Evolutionary conservation across 345 rosid species (phyloP).

Genomic region (Sonneratia caseolaris): DNA sequence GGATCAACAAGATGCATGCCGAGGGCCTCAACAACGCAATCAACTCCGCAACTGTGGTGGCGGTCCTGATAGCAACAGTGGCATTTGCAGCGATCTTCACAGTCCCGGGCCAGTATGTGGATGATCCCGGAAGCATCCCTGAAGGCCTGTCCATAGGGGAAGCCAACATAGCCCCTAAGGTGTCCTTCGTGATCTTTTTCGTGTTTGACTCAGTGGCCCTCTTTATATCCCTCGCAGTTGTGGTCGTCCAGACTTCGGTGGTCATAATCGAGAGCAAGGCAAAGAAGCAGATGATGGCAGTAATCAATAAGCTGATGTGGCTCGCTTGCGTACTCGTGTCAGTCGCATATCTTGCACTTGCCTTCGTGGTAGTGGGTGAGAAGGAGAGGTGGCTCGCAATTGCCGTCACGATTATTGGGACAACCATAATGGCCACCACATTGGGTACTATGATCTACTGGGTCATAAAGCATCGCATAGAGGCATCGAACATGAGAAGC

Average conservation of each 20-base stretch:
- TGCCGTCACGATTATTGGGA: slow-evolving; percentile 68
- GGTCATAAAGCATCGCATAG: slow-evolving; percentile 79
- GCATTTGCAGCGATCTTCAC: slow-evolving; percentile 94
- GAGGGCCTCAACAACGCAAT: slow-evolving; percentile 95
- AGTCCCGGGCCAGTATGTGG: slow-evolving; percentile 80
- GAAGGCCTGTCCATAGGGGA: slow-evolving; percentile 55
- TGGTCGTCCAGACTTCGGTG: slow-evolving; percentile 90
- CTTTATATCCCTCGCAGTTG: slow-evolving; percentile 88
- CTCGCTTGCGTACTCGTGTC: slow-evolving; percentile 75
- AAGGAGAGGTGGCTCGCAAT: slow-evolving; percentile 68
- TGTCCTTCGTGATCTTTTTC: slow-evolving; percentile 67
- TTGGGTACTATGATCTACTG: slow-evolving; percentile 89
- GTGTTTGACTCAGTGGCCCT: slow-evolving; percentile 77
- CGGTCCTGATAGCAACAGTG: slow-evolving; percentile 84
- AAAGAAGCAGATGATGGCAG: slow-evolving; percentile 90
- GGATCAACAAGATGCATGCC: slow-evolving; percentile 70
- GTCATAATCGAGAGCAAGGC: slow-evolving; percentile 89
- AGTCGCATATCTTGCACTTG: slow-evolving; percentile 65
- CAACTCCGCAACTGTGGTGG: slow-evolving; percentile 90
- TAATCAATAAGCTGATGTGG: slow-evolving; percentile 95
- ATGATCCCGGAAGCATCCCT: slow-evolving; percentile 26
- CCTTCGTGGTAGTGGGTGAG: slow-evolving; percentile 75
- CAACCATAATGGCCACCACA: slow-evolving; percentile 76
- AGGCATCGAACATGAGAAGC: slow-evolving; percentile 59
- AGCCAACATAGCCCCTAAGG: slow-evolving; percentile 61